Base-by-base conservation (phyloP, 345 rosid species). In the Fremontodendron californicum region DNA sequence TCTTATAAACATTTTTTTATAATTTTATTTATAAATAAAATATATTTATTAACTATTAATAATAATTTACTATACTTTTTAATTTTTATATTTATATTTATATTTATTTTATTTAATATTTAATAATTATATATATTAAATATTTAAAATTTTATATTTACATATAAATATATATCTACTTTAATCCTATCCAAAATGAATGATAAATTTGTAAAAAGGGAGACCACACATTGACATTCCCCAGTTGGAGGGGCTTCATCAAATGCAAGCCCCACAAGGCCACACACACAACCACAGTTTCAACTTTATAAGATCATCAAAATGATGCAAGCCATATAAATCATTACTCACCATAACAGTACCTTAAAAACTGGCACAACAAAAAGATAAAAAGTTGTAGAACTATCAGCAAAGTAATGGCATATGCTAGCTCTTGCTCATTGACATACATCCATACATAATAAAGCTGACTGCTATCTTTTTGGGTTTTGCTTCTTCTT, bases 391-490 rank as follows among this genome's bases (percentile, higher is more conserved):
- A 5, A 39, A 54, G 29, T 16, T 60, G 29, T 35, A 35, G 15
- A 23, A 49, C 55, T 31, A 73, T 23, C 42, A 79, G 21, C 42
- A 58, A n/a, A 42, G 10, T 29, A 43, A n/a, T n/a, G n/a, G n/a
- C n/a, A n/a, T n/a, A 60, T 70, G 46, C 75, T 18, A 39, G 73
- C 65, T 9, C 12, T 16, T 21, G 66, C 16, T 11, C 10, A n/a
- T n/a, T n/a, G n/a, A n/a, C n/a, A n/a, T n/a, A n/a, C n/a, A n/a
- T n/a, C n/a, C n/a, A n/a, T 8, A 35, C 43, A 63, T 7, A 74
- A 75, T 78, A 78, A 73, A 76, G 82, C n/a, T n/a, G n/a, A n/a
- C 84, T 74, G 85, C 85, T 82, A 78, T 39, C n/a, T 77, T 77
- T 77, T 21, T 66, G 78, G 75, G 73, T 51, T 77, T 81, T 42